Percentiles rank a stretch among this genome's conserved stretches.
phyloP scores from a whole-genome alignment of 192 early-diverging fungal genomes.

The Obelidium mucronatum region DNA sequence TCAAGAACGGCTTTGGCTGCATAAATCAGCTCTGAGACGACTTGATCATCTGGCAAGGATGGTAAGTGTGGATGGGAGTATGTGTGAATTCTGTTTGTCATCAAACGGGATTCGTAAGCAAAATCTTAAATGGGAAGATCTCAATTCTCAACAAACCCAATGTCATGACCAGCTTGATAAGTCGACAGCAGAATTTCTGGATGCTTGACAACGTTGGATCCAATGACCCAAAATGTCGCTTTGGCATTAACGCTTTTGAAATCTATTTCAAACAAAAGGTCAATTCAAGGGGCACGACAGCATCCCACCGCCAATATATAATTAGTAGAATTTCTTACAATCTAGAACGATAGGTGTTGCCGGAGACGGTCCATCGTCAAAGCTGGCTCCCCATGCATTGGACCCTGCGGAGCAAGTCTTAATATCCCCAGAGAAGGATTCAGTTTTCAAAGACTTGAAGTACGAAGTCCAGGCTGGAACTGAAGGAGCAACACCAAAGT shows the following conservation, averaged over 20 bases:
- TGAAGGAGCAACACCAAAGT: not conserved
- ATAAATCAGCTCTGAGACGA: conserved; percentile 74
- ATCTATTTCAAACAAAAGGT: not conserved
- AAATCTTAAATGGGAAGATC: not conserved
- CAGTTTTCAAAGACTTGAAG: not conserved
- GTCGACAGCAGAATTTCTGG: conserved; percentile 55
- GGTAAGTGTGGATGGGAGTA: conserved; percentile 68
- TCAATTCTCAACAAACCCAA: conserved; percentile 27
- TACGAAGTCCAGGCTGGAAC: not conserved
- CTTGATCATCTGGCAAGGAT: conserved; percentile 68
- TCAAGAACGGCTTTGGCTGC: conserved; percentile 50
- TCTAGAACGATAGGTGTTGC: conserved; percentile 2
- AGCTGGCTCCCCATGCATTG: conserved; percentile 13
- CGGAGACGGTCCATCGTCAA: conserved; percentile 14
- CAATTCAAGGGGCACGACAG: not conserved
- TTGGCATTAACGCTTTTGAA: conserved; percentile 30
- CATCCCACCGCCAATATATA: not conserved
- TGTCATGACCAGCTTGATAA: conserved; percentile 56
- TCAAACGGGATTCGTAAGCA: not conserved
- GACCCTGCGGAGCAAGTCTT: not conserved
- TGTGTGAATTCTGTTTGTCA: conserved; percentile 40
- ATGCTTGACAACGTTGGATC: conserved; percentile 51
- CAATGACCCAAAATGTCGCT: conserved; percentile 62
- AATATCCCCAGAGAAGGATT: not conserved
- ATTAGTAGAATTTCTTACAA: conserved; percentile 4